Percentiles rank a stretch among this genome's conserved stretches.
phyloP scores from a whole-genome alignment of 2,329 filamentous ascomycete genomes.

The Mycogone perniciosa region DNA sequence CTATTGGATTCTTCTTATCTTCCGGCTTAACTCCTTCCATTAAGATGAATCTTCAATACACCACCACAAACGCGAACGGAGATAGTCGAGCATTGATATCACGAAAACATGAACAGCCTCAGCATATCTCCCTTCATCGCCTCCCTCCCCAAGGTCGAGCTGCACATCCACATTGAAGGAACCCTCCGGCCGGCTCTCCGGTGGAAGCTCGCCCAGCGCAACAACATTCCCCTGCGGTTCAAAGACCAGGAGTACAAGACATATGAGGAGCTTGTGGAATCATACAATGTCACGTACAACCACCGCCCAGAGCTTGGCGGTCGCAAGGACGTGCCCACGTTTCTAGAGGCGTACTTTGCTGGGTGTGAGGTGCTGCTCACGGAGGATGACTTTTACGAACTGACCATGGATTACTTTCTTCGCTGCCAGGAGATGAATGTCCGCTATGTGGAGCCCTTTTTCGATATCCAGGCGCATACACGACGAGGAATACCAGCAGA shows the following conservation, averaged over 20 bases:
- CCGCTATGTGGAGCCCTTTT: conserved; percentile 70
- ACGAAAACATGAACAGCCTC: conserved; percentile 24
- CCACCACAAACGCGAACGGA: not conserved
- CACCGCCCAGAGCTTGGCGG: conserved; percentile 33
- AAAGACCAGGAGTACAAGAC: conserved; percentile 49
- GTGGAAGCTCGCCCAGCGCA: conserved; percentile 61
- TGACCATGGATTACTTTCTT: conserved; percentile 66
- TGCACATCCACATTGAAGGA: conserved; percentile 75
- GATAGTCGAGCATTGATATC: not conserved
- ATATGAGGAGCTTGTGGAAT: conserved; percentile 47
- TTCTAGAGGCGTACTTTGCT: conserved; percentile 69
- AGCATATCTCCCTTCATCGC: conserved; percentile 45
- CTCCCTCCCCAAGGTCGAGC: conserved; percentile 71
- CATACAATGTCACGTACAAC: conserved; percentile 55
- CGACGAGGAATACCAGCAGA: conserved; percentile 57
- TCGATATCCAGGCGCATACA: conserved; percentile 72
- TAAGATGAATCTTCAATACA: not conserved
- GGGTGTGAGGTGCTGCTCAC: conserved; percentile 64
- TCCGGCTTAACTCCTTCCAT: no score
- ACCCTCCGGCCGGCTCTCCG: conserved; percentile 63
- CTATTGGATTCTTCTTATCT: no score
- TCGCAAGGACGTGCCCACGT: conserved; percentile 34
- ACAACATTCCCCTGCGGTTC: conserved; percentile 54
- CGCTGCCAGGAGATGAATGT: conserved; percentile 59
- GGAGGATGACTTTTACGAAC: conserved; percentile 61